A percentile compares a stretch with the other conserved stretches of the same genome.
Conservation (phyloP, 257 asterid species). For the Apocynum venetum region DNA sequence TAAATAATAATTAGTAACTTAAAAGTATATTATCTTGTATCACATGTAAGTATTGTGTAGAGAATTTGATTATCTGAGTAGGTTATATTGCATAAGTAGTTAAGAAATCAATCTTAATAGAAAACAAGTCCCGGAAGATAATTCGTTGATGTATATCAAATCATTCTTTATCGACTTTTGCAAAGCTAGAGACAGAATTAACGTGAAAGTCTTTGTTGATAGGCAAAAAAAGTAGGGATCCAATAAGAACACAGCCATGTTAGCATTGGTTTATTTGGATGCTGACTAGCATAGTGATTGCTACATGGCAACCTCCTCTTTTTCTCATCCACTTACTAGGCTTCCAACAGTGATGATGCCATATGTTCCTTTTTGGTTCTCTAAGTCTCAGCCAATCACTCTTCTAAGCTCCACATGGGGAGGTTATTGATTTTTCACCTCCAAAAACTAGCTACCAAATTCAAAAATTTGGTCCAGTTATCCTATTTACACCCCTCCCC, state of each 20-base stretch:
- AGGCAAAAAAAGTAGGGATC: neutral
- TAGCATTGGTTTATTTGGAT: slow-evolving; percentile 18
- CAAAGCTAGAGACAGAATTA: slow-evolving; percentile 29
- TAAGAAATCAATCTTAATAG: no score
- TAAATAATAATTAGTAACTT: no score
- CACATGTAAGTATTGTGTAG: no score
- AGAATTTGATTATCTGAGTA: no score
- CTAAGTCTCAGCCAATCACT: neutral
- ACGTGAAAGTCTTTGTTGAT: slow-evolving; percentile 34
- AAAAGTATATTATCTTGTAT: no score
- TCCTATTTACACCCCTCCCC: neutral
- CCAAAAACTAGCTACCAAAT: slow-evolving; percentile 10
- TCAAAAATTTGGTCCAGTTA: slow-evolving; percentile 10
- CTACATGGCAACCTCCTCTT: slow-evolving; percentile 30
- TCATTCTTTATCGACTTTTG: slow-evolving; percentile 18
- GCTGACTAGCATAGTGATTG: slow-evolving; percentile 25
- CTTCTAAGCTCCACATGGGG: slow-evolving; percentile 26
- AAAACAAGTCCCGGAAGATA: no score
- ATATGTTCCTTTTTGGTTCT: neutral
- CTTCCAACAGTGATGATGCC: neutral
- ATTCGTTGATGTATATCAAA: neutral
- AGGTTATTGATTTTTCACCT: slow-evolving; percentile 19
- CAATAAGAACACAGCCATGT: slow-evolving; percentile 33
- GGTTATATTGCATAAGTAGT: no score
- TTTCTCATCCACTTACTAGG: slow-evolving; percentile 29